Evolutionary conservation across 139 green algal genomes (phyloP).

Genomic region (Chlamydomonas incerta): DNA sequence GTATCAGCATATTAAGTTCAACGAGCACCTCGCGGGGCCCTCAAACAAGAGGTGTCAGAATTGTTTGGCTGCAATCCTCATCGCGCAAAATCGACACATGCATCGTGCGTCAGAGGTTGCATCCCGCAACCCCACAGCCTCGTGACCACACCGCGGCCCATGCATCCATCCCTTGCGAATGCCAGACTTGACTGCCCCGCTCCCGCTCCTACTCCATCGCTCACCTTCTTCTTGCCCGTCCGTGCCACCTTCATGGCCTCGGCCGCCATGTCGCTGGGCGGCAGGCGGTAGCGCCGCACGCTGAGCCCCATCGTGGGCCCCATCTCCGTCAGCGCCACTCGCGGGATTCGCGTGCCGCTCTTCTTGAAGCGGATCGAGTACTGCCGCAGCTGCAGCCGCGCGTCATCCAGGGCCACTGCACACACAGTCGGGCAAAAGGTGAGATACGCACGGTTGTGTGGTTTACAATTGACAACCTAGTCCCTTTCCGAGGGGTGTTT

Average conservation of each 20-base stretch:
- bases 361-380: constrained; percentile 86
- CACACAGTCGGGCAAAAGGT: too few species aligned
- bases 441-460: too few species aligned
- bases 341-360: constrained; percentile 75
- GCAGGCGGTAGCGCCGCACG: constrained; percentile 73
- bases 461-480: too few species aligned
- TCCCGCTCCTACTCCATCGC: neutral
- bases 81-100: too few species aligned
- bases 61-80: constrained; percentile 31
- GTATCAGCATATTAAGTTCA: constrained; percentile 33
- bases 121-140: too few species aligned
- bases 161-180: too few species aligned
- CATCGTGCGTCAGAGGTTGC: too few species aligned
- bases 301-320: constrained; percentile 83
- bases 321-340: constrained; percentile 86
- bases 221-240: constrained; percentile 84
- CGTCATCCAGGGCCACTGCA: constrained; percentile 29
- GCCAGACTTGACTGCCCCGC: neutral
- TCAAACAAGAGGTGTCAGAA: constrained; percentile 58
- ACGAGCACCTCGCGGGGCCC: neutral
- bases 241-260: constrained; percentile 85
- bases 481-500: too few species aligned
- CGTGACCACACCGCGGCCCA: too few species aligned
- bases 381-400: constrained; percentile 78
- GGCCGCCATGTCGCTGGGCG: constrained; percentile 80